Evolutionary conservation across 768 basidiomycete species (phyloP), one percentile per base, ranked within the genome.

Genomic region (Suillus clintonianus): DNA sequence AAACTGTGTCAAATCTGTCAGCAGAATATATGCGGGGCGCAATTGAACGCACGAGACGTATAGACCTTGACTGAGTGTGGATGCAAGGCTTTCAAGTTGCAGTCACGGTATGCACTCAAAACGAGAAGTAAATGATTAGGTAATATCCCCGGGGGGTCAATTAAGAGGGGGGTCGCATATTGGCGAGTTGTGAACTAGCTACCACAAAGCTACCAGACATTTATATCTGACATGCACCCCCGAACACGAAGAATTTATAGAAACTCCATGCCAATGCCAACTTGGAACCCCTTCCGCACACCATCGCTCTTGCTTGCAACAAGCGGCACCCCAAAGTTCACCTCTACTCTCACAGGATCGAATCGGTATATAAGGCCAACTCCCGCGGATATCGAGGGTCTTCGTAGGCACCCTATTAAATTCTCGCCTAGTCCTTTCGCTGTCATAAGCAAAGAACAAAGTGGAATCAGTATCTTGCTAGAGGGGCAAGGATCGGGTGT

Each of bases 241-340:
- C 10, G 10, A 32, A 32, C 17, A 51, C 9, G 17, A 51, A 19
- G 5, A 37, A 37, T 15, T 65, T 74, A 94, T 72, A 92, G 70
- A 78, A 94, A 92, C 67, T 92, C 90, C 61, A 94, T 71, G 2
- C 91, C 94, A 66, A 95, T 84, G 4, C 94, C 94, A 32, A 93
- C 85, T 74, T 92, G 92, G 51, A 94, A 77, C 9, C 94, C 94
- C 70, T 84, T 87, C 70, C 86, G 82, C 61, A 76, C 69, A 10
- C 86, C 86, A 74, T 93, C 94, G 61, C 85, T 86, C 69, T 80
- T 84, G 51, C 85, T 85, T 2, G 86, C 85, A 3, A 89, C 83
- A 4, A 97, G 79, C 6, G 95, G 95, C 41, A 97, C 81, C 8
- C 94, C 93, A 65, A 97, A 85, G 74, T 96, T 97, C 63, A 94